Evolutionary conservation across 148 eudicot species (phyloP).

Genomic region (Cornus controversa): DNA sequence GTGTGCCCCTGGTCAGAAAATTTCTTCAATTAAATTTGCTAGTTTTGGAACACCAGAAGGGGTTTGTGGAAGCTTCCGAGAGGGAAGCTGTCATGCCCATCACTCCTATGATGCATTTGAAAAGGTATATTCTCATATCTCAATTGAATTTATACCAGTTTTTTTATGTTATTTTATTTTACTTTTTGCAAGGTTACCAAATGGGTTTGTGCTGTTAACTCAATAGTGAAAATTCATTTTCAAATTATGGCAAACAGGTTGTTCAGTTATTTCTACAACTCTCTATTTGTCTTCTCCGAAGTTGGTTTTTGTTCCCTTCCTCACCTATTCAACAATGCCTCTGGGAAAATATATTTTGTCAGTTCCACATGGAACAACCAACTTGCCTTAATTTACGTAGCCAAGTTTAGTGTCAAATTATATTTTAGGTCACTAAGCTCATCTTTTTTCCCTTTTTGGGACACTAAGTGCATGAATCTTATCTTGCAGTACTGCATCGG

Average conservation of each 20-base stretch:
- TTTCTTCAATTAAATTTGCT: slow-evolving; percentile 76
- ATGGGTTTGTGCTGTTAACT: background rate
- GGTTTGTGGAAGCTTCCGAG: slow-evolving; percentile 59
- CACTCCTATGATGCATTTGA: slow-evolving; percentile 66
- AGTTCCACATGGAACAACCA: too few relatives aligned
- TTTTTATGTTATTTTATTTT: too few relatives aligned
- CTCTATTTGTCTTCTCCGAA: background rate
- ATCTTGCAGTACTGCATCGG: slow-evolving; percentile 75
- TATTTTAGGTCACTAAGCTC: background rate
- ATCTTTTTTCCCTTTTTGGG: background rate
- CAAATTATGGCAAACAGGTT: too few relatives aligned
- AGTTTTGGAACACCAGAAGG: slow-evolving; percentile 88
- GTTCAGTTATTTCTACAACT: background rate
- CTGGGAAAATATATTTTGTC: background rate
- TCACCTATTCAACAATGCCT: background rate
- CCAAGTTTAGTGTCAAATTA: background rate
- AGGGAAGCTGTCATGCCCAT: slow-evolving; percentile 81
- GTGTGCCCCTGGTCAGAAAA: slow-evolving; percentile 72
- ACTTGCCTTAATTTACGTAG: background rate
- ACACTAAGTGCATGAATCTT: background rate
- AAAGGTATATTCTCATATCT: slow-evolving; percentile 38
- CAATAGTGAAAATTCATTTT: background rate
- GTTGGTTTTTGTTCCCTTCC: background rate
- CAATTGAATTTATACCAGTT: background rate
- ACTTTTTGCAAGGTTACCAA: background rate